Base-by-base conservation (phyloP, 768 basidiomycete species). In the Mycena rosella region DNA sequence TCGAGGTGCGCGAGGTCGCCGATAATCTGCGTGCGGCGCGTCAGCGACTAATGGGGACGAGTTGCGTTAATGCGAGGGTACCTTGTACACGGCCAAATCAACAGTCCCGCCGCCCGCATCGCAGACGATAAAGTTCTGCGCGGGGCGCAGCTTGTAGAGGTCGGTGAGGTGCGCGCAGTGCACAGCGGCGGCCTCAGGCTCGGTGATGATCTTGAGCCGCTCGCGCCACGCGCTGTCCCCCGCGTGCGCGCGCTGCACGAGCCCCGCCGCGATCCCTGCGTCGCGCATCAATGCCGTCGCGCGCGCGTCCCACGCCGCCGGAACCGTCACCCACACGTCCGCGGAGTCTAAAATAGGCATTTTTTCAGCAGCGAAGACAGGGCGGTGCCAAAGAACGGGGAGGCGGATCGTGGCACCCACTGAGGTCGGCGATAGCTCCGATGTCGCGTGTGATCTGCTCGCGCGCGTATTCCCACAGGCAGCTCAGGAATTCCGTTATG, bases 71-170 rank as follows among this genome's bases (percentile, higher is more conserved):
- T 7, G 10, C 22, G 40, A 44, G 26, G 38, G 52, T 29, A 83
- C 85, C 78, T 91, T 90, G 79, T 91, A 91, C 24, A 88, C 85
- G 24, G 89, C 89, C 1, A 81, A 69, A 54, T 82, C 80, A 20
- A 71, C 70, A 4, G 44, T 79, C 83, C 86, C 93, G 75, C 94
- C 93, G 74, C 93, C 95, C 22, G 94, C 94, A 78, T 96, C 95
- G 74, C 92, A 94, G n/a, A 96, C 92, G 77, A 96, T 90, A 75
- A 96, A 96, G 69, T 89, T 94, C 74, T 96, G 94, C 24, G 90
- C 91, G 0, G 93, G 87, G 56, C 87, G 89, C 60, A 96, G 81
- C 70, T 90, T 89, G 78, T 95, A 93, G 3, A 96, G 81, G 65
- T 92, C 89, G 32, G 92, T 93, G 57, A 96, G 82, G 65, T 91